A percentile compares a stretch with the other conserved stretches of the same genome.
These are phyloP conservation scores for Asclepias syriaca DNA, from an alignment of 257 asterid species.

Conservation along the genomic window DNA sequence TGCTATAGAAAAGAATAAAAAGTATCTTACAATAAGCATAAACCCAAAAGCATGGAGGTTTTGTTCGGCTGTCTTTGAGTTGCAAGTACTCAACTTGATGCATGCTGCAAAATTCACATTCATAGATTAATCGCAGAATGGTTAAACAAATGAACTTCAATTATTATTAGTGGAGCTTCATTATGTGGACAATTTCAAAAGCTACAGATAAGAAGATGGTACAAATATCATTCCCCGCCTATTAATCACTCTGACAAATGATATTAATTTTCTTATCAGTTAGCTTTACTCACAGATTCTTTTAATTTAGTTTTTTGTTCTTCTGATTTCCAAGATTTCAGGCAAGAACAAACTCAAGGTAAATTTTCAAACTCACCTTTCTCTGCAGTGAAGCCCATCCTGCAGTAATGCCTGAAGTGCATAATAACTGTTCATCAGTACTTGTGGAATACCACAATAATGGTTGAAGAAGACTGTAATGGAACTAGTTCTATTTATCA, in stretches of 20 bases:
- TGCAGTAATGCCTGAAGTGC: constrained; percentile 79
- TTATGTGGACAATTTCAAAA: neutral
- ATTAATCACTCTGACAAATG: neutral
- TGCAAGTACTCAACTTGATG: constrained; percentile 73
- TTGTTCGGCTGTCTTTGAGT: constrained; percentile 56
- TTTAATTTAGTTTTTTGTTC: neutral
- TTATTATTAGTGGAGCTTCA: neutral
- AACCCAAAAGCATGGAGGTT: constrained; percentile 74
- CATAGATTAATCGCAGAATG: constrained; percentile 6
- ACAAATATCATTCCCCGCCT: neutral
- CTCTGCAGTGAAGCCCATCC: constrained; percentile 73
- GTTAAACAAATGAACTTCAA: neutral
- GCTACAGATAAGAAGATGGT: neutral
- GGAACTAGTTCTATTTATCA: neutral
- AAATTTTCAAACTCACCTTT: constrained; percentile 37
- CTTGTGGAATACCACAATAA: neutral
- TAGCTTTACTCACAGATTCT: neutral
- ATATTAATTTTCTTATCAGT: neutral
- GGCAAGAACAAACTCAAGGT: neutral
- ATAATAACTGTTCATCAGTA: neutral
- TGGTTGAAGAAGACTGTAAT: neutral
- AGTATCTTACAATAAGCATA: constrained; percentile 70
- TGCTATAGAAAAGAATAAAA: constrained; percentile 14
- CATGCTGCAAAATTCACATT: constrained; percentile 58
- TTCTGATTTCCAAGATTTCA: neutral